A percentile compares a stretch with the other conserved stretches of the same genome.
Conservation (phyloP, 2,329 filamentous ascomycete genomes). For the Aspergillus sp. region DNA sequence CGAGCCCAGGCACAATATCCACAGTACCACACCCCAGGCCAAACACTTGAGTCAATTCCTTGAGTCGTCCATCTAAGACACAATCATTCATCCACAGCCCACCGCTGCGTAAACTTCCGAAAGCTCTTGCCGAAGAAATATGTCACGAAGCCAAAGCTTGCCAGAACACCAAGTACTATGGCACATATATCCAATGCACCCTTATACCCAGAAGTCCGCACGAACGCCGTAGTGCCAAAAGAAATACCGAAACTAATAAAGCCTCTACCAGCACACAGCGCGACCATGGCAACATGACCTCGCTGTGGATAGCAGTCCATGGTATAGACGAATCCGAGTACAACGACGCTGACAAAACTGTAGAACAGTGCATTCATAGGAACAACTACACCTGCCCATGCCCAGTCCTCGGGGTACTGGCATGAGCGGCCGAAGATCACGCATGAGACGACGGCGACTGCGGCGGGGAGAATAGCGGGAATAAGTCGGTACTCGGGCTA, state of each 20-base stretch:
- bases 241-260: constrained; percentile 19
- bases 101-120: constrained; percentile 12
- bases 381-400: constrained; percentile 12
- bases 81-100: constrained; percentile 7
- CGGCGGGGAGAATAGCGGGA: constrained; percentile 4
- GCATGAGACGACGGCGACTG: not conserved
- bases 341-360: constrained; percentile 14
- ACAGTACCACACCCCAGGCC: no score
- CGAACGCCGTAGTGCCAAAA: constrained; percentile 15
- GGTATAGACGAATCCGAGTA: constrained; percentile 14
- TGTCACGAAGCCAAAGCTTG: constrained; percentile 5
- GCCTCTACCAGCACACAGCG: constrained; percentile 14
- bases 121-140: constrained; percentile 14
- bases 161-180: constrained; percentile 11
- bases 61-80: no score
- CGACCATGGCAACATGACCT: constrained; percentile 13
- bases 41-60: no score
- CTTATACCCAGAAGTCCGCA: constrained; percentile 17
- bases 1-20: no score
- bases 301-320: constrained; percentile 15
- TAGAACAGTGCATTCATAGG: constrained; percentile 16
- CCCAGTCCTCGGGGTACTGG: constrained; percentile 8
- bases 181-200: constrained; percentile 14
- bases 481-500: constrained; percentile 15
- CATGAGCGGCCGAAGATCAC: constrained; percentile 6